phyloP scores from a whole-genome alignment of 148 eudicot species.

The Vaccinium corymbosum region DNA sequence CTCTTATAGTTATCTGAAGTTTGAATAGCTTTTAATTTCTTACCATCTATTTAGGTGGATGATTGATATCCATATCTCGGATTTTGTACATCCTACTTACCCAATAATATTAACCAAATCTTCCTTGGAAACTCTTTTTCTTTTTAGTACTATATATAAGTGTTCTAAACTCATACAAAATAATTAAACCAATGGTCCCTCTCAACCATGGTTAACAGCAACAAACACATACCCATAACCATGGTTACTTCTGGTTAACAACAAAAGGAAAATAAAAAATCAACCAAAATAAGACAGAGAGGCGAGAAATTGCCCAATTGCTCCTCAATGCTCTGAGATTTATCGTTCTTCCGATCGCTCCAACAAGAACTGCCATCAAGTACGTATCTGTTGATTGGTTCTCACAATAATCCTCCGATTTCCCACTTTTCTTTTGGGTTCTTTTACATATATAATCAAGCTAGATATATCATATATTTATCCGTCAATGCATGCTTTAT shows the following conservation, averaged over 20 bases:
- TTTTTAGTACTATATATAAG: not conserved
- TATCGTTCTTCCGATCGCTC: not conserved
- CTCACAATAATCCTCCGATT: not conserved
- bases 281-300: not conserved
- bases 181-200: not conserved
- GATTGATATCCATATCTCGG: not conserved
- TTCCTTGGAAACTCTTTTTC: not conserved
- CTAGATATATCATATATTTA: not conserved
- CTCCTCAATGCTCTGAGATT: slow-evolving; percentile 8
- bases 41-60: not conserved
- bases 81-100: not conserved
- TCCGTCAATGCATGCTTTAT: not conserved
- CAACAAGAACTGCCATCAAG: not conserved
- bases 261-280: not conserved
- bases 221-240: not conserved
- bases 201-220: not conserved
- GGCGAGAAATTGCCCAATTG: not conserved
- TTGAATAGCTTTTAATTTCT: not conserved
- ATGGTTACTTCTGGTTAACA: not conserved
- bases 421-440: not conserved
- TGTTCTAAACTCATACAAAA: not conserved
- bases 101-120: not conserved
- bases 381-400: slow-evolving; percentile 1
- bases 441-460: not conserved
- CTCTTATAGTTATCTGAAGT: not conserved